These are phyloP conservation scores for Pestalotiopsis sp. DNA, from an alignment of 2,329 filamentous ascomycete genomes.

Conservation along the genomic window DNA sequence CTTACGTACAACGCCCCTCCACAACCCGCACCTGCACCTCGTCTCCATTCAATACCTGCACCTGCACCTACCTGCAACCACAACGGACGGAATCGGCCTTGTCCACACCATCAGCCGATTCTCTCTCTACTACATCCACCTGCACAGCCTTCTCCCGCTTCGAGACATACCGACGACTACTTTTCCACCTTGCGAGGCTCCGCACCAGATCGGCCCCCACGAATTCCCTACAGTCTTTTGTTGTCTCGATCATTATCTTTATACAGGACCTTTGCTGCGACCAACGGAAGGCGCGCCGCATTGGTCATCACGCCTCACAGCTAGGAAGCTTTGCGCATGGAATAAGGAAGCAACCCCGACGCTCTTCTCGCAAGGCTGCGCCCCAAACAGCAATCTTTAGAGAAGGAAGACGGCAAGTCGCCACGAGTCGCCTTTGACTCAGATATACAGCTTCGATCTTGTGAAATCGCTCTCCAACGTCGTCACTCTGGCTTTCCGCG, in stretches of 20 bases:
- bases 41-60: not conserved
- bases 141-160: not conserved
- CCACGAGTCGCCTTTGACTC: not conserved
- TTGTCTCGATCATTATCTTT: not conserved
- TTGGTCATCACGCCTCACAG: not conserved
- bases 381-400: not conserved
- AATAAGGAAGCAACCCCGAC: not conserved
- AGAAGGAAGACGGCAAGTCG: not conserved
- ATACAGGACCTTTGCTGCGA: not conserved
- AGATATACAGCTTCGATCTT: not conserved
- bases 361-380: not conserved
- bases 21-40: not conserved
- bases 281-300: not conserved
- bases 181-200: not conserved
- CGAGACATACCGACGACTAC: not conserved
- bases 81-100: slow-evolving; percentile 5
- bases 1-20: not conserved
- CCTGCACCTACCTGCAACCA: slow-evolving; percentile 1
- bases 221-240: not conserved
- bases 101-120: not conserved
- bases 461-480: not conserved
- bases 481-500: slow-evolving; percentile 56
- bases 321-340: not conserved
- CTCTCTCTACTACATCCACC: not conserved
- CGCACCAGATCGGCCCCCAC: not conserved